Evolutionary conservation across 768 basidiomycete genomes (phyloP).

Genomic region (Leccinum ochraceum): DNA sequence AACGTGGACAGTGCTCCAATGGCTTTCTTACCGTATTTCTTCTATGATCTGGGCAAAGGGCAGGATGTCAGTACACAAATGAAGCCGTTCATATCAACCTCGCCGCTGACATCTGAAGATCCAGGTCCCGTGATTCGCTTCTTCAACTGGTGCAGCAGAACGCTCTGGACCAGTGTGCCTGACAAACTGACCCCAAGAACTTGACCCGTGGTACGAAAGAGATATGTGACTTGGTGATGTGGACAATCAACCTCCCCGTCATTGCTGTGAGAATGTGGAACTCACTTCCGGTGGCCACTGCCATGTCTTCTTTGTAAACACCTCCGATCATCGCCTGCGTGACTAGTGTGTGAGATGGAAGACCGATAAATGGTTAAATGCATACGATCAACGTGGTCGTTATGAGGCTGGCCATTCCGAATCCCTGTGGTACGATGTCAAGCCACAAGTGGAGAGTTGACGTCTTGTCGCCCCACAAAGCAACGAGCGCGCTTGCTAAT

Average conservation of each 20-base stretch:
- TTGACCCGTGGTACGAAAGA: conserved; percentile 93
- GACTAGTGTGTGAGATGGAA: conserved; percentile 7
- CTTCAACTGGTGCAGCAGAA: conserved; percentile 70
- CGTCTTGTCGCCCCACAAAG: conserved; percentile 66
- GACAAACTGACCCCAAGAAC: conserved; percentile 91
- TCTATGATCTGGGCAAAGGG: conserved; percentile 62
- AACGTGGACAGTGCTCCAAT: conserved; percentile 16
- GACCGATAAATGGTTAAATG: conserved; percentile 19
- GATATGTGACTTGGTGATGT: conserved; percentile 73
- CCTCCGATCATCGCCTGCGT: conserved; percentile 83
- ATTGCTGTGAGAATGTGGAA: conserved; percentile 20
- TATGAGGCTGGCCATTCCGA: conserved; percentile 82
- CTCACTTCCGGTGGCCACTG: conserved; percentile 90
- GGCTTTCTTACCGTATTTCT: conserved; percentile 53
- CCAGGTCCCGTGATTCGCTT: conserved; percentile 75
- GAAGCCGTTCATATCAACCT: conserved; percentile 27
- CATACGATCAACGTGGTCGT: conserved; percentile 85
- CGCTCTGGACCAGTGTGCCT: conserved; percentile 80
- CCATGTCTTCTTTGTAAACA: conserved; percentile 78
- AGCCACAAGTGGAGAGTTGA: conserved; percentile 68
- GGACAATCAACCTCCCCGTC: conserved; percentile 7
- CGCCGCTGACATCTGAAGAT: conserved; percentile 62
- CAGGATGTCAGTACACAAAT: conserved; percentile 19
- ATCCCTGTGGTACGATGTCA: conserved; percentile 78
- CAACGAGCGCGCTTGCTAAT: conserved; percentile 58